A percentile compares a stretch with the other conserved stretches of the same genome.
phyloP scores from a whole-genome alignment of 2,329 filamentous ascomycete genomes.

The Bipolaris gigantea region DNA sequence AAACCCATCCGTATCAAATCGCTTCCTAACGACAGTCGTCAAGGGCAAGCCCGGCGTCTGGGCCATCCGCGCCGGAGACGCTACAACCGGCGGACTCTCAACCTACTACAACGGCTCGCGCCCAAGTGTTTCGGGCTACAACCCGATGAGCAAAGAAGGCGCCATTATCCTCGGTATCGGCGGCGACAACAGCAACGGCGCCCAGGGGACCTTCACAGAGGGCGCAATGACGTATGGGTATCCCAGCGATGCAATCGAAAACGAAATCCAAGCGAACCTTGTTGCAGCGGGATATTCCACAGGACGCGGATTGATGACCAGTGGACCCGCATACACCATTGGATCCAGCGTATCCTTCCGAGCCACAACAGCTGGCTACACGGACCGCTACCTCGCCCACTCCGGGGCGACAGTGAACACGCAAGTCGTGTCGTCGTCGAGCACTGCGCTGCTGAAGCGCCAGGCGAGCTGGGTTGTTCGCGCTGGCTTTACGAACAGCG shows the following conservation, averaged over 20 bases:
- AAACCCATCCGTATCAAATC: constrained; percentile 56
- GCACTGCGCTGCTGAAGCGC: constrained; percentile 53
- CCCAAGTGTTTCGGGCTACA: constrained; percentile 57
- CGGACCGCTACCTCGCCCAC: constrained; percentile 59
- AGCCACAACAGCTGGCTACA: constrained; percentile 59
- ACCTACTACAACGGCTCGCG: constrained; percentile 63
- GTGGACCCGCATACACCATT: constrained; percentile 52
- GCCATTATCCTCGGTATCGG: constrained; percentile 70
- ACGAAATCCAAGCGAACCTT: constrained; percentile 62
- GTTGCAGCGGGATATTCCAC: constrained; percentile 60
- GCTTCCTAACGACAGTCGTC: constrained; percentile 60
- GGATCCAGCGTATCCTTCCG: constrained; percentile 58
- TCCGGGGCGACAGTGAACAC: constrained; percentile 56
- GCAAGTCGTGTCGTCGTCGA: constrained; percentile 58
- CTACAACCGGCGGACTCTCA: constrained; percentile 57
- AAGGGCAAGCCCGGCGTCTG: constrained; percentile 61
- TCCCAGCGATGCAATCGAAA: constrained; percentile 62
- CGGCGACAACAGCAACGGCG: constrained; percentile 64
- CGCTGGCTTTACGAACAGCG: constrained; percentile 59
- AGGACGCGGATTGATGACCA: constrained; percentile 47
- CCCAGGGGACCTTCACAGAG: constrained; percentile 67
- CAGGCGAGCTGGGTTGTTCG: constrained; percentile 62
- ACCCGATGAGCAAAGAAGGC: constrained; percentile 65
- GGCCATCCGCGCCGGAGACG: constrained; percentile 62
- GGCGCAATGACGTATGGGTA: constrained; percentile 66